These are phyloP conservation scores for Glonium stellatum DNA, from an alignment of 495 filamentous ascomycete species.

Conservation along the genomic window DNA sequence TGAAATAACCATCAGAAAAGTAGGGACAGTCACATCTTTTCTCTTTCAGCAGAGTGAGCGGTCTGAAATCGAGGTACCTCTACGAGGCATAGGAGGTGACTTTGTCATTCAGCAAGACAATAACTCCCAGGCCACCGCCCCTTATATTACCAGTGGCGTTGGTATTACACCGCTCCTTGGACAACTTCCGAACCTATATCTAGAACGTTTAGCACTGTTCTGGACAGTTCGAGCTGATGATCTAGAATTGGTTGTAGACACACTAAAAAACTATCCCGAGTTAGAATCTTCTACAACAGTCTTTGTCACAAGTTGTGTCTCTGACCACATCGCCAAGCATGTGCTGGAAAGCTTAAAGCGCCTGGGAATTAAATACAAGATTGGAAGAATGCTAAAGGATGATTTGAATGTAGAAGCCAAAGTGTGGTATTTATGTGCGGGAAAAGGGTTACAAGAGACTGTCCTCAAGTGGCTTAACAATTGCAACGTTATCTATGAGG, in stretches of 20 bases:
- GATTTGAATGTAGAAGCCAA: slow-evolving; percentile 42
- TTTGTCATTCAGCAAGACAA: slow-evolving; percentile 46
- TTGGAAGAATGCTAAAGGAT: slow-evolving; percentile 47
- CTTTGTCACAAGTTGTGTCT: slow-evolving; percentile 52
- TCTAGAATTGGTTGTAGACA: slow-evolving; percentile 54
- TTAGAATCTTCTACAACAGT: slow-evolving; percentile 49
- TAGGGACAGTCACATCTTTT: slow-evolving; percentile 59
- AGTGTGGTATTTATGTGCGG: slow-evolving; percentile 61
- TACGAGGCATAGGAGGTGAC: slow-evolving; percentile 67
- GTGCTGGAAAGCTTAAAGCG: slow-evolving; percentile 29
- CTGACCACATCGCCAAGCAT: slow-evolving; percentile 27
- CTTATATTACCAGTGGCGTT: slow-evolving; percentile 69
- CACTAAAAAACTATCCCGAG: slow-evolving; percentile 45
- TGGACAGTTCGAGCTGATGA: slow-evolving; percentile 62
- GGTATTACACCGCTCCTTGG: slow-evolving; percentile 73
- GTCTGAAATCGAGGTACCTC: slow-evolving; percentile 52
- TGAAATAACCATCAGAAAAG: slow-evolving; percentile 62
- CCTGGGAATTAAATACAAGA: slow-evolving; percentile 41
- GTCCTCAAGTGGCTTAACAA: slow-evolving; percentile 58
- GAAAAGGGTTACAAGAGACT: slow-evolving; percentile 47
- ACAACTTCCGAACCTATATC: slow-evolving; percentile 46
- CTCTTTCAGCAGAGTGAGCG: slow-evolving; percentile 53
- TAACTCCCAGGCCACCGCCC: slow-evolving; percentile 30
- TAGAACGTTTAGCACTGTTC: slow-evolving; percentile 46
- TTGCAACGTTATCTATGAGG: slow-evolving; percentile 58